Percentiles rank a stretch among this genome's conserved stretches.
Conservation (phyloP, 2,329 filamentous ascomycete genomes). For the Xenoacremonium recifei region DNA sequence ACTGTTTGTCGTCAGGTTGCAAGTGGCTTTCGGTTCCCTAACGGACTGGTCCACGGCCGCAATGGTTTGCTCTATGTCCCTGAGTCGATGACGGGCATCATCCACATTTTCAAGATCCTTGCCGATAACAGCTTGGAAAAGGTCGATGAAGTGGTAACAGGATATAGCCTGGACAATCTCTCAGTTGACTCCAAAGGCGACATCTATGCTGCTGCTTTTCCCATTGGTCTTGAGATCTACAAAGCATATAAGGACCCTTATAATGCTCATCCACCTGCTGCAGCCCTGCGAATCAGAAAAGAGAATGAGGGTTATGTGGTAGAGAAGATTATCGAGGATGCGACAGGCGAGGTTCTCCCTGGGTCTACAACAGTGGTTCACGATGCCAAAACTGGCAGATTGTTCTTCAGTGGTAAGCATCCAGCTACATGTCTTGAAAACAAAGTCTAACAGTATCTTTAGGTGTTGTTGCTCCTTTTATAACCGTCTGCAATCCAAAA, state of each 20-base stretch:
- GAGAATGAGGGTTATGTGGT: conserved; percentile 7
- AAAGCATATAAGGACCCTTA: conserved; percentile 15
- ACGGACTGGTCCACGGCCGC: conserved; percentile 25
- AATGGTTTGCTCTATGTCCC: conserved; percentile 32
- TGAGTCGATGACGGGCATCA: conserved; percentile 16
- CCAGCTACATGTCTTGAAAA: background rate
- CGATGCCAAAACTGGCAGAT: conserved; percentile 18
- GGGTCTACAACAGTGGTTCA: conserved; percentile 22
- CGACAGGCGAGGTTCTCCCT: conserved; percentile 13
- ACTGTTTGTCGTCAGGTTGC: conserved; percentile 20
- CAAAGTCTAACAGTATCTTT: accelerated
- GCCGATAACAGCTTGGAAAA: conserved; percentile 7
- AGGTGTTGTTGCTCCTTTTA: conserved; percentile 25
- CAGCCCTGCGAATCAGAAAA: conserved; percentile 12
- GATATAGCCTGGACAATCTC: conserved; percentile 19
- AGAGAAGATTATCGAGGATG: conserved; percentile 23
- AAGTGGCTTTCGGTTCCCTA: conserved; percentile 26
- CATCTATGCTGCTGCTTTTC: conserved; percentile 18
- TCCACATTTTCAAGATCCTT: conserved; percentile 15
- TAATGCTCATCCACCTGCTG: conserved; percentile 3
- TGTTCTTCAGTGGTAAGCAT: conserved; percentile 24
- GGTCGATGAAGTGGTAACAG: conserved; percentile 6
- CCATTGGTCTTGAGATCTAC: conserved; percentile 8
- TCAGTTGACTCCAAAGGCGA: conserved; percentile 20
- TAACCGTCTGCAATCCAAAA: conserved; percentile 21